Conservation (phyloP, 495 filamentous ascomycete species). For the Physcia stellaris region DNA sequence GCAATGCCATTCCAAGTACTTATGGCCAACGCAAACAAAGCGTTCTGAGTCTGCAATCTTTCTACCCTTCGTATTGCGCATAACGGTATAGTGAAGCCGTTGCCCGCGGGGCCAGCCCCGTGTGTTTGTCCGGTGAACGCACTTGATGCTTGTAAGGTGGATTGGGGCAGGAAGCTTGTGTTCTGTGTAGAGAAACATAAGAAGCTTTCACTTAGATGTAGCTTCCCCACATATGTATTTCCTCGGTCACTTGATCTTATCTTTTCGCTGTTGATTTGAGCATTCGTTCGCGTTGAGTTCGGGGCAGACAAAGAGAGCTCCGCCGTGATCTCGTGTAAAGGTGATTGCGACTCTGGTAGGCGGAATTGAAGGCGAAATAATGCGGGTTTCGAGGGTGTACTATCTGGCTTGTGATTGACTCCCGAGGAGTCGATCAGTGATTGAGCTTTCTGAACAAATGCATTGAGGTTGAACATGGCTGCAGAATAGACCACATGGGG, state of each 20-base stretch:
- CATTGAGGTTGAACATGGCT: slow-evolving; percentile 66
- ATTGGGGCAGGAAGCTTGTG: slow-evolving; percentile 68
- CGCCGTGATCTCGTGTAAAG: slow-evolving; percentile 88
- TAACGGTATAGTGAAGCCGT: slow-evolving; percentile 92
- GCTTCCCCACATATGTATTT: slow-evolving; percentile 80
- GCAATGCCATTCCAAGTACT: slow-evolving; percentile 86
- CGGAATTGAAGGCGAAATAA: slow-evolving; percentile 95
- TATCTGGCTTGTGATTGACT: slow-evolving; percentile 40
- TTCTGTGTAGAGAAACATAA: slow-evolving; percentile 92
- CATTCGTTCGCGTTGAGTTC: slow-evolving; percentile 26
- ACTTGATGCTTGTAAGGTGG: slow-evolving; percentile 60
- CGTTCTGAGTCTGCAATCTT: slow-evolving; percentile 75
- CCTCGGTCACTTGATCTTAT: slow-evolving; percentile 49
- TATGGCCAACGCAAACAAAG: slow-evolving; percentile 83
- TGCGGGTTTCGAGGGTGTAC: slow-evolving; percentile 75
- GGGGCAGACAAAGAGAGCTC: slow-evolving; percentile 72
- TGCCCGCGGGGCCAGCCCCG: slow-evolving; percentile 82
- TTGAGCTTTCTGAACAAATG: slow-evolving; percentile 88
- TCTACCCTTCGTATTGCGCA: slow-evolving; percentile 86
- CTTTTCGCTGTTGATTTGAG: slow-evolving; percentile 36
- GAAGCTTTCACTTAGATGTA: slow-evolving; percentile 86
- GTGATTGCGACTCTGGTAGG: slow-evolving; percentile 79
- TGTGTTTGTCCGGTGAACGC: slow-evolving; percentile 79
- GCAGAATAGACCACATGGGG: no score
- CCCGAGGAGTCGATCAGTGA: slow-evolving; percentile 80